Percentiles rank a stretch among this genome's conserved stretches.
These are phyloP conservation scores for Rubroshorea leprosula DNA, from an alignment of 345 rosid species.

Conservation along the genomic window DNA sequence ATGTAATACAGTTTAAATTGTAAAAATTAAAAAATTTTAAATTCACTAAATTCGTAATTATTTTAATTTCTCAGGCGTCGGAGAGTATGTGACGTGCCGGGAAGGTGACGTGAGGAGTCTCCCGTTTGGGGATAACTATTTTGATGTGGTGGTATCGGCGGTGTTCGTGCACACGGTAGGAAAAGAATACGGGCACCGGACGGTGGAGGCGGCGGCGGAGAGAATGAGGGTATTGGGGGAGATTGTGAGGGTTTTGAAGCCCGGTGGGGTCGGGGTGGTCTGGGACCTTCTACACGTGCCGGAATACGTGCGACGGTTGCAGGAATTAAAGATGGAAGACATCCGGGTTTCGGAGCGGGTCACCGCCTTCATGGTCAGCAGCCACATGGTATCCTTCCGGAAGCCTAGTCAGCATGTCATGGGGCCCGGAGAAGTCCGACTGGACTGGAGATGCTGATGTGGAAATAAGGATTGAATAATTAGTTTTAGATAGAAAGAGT, in stretches of 20 bases:
- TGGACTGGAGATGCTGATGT: constrained; percentile 64
- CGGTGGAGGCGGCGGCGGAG: constrained; percentile 93
- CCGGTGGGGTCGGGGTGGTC: constrained; percentile 69
- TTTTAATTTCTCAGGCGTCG: constrained; percentile 45
- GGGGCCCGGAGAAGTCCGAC: constrained; percentile 58
- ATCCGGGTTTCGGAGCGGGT: constrained; percentile 72
- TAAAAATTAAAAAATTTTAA: too few relatives aligned
- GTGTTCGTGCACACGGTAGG: constrained; percentile 78
- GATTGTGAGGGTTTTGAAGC: constrained; percentile 81
- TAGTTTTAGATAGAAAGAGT: neutral
- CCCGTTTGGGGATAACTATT: constrained; percentile 76
- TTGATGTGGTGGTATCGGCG: constrained; percentile 92
- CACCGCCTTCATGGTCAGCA: constrained; percentile 89
- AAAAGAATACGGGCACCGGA: constrained; percentile 72
- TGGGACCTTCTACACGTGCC: constrained; percentile 88
- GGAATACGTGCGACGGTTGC: constrained; percentile 71
- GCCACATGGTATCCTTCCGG: constrained; percentile 79
- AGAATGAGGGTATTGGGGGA: constrained; percentile 79
- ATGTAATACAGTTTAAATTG: too few relatives aligned
- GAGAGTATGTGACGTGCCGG: constrained; percentile 90
- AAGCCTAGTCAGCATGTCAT: constrained; percentile 65
- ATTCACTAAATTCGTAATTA: neutral
- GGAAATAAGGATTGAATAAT: constrained; percentile 6
- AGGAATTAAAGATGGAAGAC: constrained; percentile 87
- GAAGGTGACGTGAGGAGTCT: constrained; percentile 84